Conservation (phyloP, 306 rosid genomes). For the Inga leiocalycina region DNA sequence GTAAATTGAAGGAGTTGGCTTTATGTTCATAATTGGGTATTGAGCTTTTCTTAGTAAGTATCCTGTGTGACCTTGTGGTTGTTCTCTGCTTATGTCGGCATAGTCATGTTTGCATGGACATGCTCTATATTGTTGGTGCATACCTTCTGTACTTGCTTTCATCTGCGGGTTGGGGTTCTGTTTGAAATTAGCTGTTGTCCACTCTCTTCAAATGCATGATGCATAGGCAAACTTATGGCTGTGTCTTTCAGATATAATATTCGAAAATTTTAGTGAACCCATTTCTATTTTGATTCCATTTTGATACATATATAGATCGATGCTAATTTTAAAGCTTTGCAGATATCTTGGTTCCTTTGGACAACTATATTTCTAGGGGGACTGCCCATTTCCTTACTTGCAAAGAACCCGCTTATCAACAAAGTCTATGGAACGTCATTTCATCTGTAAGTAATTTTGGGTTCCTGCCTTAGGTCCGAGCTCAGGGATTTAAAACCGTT, state of each 20-base stretch:
- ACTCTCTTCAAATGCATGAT: slow-evolving; percentile 12
- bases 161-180: neutral
- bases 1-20: neutral
- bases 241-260: neutral
- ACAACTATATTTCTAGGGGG: slow-evolving; percentile 90
- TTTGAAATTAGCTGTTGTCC: slow-evolving; percentile 8
- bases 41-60: neutral
- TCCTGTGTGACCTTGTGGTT: neutral
- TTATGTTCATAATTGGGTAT: neutral
- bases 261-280: neutral
- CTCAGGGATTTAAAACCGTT: slow-evolving; percentile 1
- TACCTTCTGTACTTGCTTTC: neutral
- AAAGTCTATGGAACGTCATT: slow-evolving; percentile 86
- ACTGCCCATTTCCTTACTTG: slow-evolving; percentile 81
- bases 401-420: slow-evolving; percentile 86
- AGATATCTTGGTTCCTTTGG: slow-evolving; percentile 97
- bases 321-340: slow-evolving; percentile 27
- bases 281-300: neutral
- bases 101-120: neutral
- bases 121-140: neutral
- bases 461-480: neutral
- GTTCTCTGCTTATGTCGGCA: neutral
- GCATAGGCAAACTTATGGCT: neutral
- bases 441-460: slow-evolving; percentile 68
- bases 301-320: neutral